Base-by-base conservation (phyloP, 441 rosid species). In the Viola pubescens region DNA sequence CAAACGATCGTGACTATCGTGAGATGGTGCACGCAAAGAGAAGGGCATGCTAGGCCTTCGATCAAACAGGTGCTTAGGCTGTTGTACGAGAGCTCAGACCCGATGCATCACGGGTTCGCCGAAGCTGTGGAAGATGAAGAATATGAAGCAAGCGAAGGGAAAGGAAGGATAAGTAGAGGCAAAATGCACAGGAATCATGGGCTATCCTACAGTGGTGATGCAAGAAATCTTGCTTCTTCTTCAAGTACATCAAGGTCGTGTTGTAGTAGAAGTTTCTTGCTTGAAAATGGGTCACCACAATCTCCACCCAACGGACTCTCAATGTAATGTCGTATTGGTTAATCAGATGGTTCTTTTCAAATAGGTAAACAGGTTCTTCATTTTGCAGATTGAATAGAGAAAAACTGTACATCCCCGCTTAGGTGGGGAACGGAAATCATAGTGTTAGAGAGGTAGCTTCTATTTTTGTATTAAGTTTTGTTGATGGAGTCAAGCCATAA, bases 221-320 rank as follows among this genome's bases (percentile, higher is more conserved):
- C 71, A 49, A 79, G 89, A 59, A 79, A 72, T 66, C 84, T 89
- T 52, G 88, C 95, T 49, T 89, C 97, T 64, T 87, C 98, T 12
- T 88, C 98, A 5, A 89, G 98, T 67, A 94, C 98, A 53, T 77
- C 97, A 12, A 78, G 96, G 73, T 94, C 97, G 8, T 83, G 83
- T 81, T 88, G 96, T 53, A 89, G 97, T 68, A 67, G 92, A 73
- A 94, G 91, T 75, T 82, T 85, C 71, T 69, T 94, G 65, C 90
- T 94, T 6, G 96, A 88, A 72, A 80, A 77, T 19, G 86, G 91
- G 13, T 90, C 97, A 10, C 97, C 97, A 9, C 96, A 88, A 42
- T 94, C 97, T 75, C 94, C 89, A 45, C 68, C 79, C 26, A 81
- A 82, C 59, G 60, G 78, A 46, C 79, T 66, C 54, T 80, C 81